Percentiles rank a stretch among this genome's conserved stretches.
Evolutionary conservation across 2,329 filamentous ascomycete species (phyloP).

Genomic region (Sporothrix pseudoabietina): DNA sequence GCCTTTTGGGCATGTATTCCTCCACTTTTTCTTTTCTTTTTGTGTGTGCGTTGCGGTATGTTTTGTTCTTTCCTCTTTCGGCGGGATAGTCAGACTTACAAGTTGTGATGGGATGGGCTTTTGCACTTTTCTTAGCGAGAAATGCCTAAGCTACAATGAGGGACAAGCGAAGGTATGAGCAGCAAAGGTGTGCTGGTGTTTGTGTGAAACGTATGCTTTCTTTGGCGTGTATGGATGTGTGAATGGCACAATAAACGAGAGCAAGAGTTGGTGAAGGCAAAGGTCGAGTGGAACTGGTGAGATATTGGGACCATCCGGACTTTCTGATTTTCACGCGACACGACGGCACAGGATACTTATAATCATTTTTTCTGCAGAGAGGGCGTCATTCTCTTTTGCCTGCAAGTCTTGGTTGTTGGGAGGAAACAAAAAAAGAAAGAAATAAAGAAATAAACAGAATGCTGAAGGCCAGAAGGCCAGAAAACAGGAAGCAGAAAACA

Average conservation of each 20-base stretch:
- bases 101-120: neutral
- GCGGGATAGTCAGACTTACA: conserved; percentile 3
- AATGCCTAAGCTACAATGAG: neutral
- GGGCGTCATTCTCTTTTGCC: neutral
- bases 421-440: conserved; percentile 13
- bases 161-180: neutral
- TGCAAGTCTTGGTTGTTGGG: neutral
- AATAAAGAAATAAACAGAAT: conserved; percentile 4
- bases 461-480: neutral
- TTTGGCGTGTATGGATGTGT: neutral
- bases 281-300: neutral
- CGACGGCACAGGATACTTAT: conserved; percentile 17
- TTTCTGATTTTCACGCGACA: neutral
- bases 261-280: neutral
- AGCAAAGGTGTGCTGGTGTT: neutral
- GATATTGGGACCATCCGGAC: neutral
- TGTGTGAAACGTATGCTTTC: neutral
- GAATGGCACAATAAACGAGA: neutral
- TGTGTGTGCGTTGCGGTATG: neutral
- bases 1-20: neutral
- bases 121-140: neutral
- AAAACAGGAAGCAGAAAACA: neutral
- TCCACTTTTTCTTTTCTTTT: conserved; percentile 2
- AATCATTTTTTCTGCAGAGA: conserved; percentile 10
- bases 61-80: conserved; percentile 19